phyloP scores from a whole-genome alignment of 331 rosid species.

The Spiraea crenata region DNA sequence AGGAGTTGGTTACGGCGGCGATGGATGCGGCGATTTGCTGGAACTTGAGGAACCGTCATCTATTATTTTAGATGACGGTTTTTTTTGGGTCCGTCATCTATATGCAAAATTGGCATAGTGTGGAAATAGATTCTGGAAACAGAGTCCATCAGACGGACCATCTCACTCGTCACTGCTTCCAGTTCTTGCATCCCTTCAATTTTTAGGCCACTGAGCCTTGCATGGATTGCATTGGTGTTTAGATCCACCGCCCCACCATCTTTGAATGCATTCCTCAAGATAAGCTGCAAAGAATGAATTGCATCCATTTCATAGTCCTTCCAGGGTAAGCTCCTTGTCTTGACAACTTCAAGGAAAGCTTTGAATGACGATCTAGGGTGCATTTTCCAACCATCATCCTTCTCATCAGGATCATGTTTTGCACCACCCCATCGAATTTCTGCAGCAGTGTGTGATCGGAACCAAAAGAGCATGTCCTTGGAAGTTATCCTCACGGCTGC shows the following conservation, averaged over 20 bases:
- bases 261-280: constrained; percentile 79
- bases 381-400: constrained; percentile 76
- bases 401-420: constrained; percentile 79
- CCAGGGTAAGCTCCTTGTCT: constrained; percentile 85
- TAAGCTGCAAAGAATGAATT: constrained; percentile 94
- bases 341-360: constrained; percentile 96
- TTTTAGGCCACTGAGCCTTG: constrained; percentile 64
- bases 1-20: no score
- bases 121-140: no score
- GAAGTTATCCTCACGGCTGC: constrained; percentile 90
- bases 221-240: constrained; percentile 44
- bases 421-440: constrained; percentile 99
- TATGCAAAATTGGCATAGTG: no score
- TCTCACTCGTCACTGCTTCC: constrained; percentile 95
- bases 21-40: no score
- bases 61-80: no score
- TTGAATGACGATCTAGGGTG: constrained; percentile 97
- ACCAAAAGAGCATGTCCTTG: constrained; percentile 86
- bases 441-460: constrained; percentile 80
- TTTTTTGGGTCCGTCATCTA: no score
- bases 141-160: constrained; percentile 92
- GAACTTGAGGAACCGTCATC: no score
- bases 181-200: constrained; percentile 92
- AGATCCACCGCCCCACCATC: constrained; percentile 38
- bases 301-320: constrained; percentile 98